phyloP scores from a whole-genome alignment of 2,329 filamentous ascomycete genomes.

The Chaetothyriales sp. region DNA sequence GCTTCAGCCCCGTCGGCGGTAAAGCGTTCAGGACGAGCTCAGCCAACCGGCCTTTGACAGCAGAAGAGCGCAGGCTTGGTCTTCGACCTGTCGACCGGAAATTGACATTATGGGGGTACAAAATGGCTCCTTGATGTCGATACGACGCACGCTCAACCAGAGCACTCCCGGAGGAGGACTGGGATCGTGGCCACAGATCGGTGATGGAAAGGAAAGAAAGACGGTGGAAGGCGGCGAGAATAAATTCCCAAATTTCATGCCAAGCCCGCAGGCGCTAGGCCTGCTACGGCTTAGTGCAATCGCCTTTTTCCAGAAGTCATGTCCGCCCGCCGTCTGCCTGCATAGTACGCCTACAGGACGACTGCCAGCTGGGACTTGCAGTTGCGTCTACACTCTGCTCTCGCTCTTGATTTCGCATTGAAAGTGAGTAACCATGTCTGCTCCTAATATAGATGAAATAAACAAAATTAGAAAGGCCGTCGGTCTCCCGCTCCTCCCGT shows the following conservation, averaged over 20 bases:
- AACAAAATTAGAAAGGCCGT: constrained; percentile 19
- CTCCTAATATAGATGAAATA: constrained; percentile 17
- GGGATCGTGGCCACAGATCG: constrained; percentile 1
- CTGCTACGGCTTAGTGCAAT: background rate
- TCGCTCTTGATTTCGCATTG: background rate
- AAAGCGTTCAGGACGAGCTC: background rate
- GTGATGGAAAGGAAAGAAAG: background rate
- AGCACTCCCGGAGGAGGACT: background rate
- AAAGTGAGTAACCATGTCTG: constrained; percentile 10
- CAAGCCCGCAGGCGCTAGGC: background rate
- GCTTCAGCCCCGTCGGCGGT: background rate
- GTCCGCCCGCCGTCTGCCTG: background rate
- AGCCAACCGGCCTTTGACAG: background rate
- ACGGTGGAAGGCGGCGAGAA: background rate
- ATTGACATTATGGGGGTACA: constrained; percentile 1
- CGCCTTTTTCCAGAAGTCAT: background rate
- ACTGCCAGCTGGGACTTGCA: background rate
- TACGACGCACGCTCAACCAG: constrained; percentile 1
- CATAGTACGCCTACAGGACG: background rate
- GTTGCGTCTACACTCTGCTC: background rate
- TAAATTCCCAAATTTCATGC: background rate
- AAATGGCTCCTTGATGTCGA: constrained; percentile 2
- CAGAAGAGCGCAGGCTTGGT: background rate
- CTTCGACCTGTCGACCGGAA: constrained; percentile 2
- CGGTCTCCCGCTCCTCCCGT: constrained; percentile 16